Conservation (phyloP, 1,284 basidiomycete species). For the Irpex sp. region DNA sequence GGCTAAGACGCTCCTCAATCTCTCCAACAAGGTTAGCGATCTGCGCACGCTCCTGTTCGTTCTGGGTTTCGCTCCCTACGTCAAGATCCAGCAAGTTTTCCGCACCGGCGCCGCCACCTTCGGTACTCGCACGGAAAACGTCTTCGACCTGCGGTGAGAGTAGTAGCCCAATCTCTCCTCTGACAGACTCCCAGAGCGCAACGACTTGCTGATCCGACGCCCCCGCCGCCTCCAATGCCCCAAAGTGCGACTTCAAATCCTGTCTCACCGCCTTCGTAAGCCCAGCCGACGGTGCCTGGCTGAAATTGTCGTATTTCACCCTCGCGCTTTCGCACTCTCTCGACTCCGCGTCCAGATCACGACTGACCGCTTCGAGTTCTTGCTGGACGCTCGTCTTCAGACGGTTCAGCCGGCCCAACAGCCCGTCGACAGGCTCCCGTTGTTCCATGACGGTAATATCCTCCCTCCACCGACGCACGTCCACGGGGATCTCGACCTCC, state of each 20-base stretch:
- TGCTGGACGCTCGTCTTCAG: slow-evolving; percentile 60
- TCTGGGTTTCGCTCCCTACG: slow-evolving; percentile 55
- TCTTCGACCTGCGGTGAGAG: slow-evolving; percentile 65
- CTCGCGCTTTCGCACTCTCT: slow-evolving; percentile 82
- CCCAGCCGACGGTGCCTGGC: slow-evolving; percentile 81
- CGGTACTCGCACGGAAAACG: slow-evolving; percentile 64
- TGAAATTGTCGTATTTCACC: slow-evolving; percentile 90
- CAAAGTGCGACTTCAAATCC: slow-evolving; percentile 79
- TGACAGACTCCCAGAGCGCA: slow-evolving; percentile 72
- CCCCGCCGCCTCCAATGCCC: slow-evolving; percentile 75
- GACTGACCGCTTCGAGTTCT: slow-evolving; percentile 58
- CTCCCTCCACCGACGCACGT: slow-evolving; percentile 75
- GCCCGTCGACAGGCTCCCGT: slow-evolving; percentile 58
- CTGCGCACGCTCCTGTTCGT: slow-evolving; percentile 65
- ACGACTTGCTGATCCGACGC: slow-evolving; percentile 78
- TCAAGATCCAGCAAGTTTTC: slow-evolving; percentile 71
- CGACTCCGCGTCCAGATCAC: slow-evolving; percentile 75
- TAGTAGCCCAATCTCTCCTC: slow-evolving; percentile 67
- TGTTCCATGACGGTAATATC: slow-evolving; percentile 71
- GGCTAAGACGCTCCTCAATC: slow-evolving; percentile 74
- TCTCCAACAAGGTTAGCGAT: slow-evolving; percentile 70
- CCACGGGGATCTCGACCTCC: slow-evolving; percentile 68
- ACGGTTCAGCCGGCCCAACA: slow-evolving; percentile 60
- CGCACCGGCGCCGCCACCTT: slow-evolving; percentile 37
- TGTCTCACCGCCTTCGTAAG: slow-evolving; percentile 72